These are phyloP conservation scores for Pythium periplocum DNA, from an alignment of 352 stramenopile species.

Conservation along the genomic window DNA sequence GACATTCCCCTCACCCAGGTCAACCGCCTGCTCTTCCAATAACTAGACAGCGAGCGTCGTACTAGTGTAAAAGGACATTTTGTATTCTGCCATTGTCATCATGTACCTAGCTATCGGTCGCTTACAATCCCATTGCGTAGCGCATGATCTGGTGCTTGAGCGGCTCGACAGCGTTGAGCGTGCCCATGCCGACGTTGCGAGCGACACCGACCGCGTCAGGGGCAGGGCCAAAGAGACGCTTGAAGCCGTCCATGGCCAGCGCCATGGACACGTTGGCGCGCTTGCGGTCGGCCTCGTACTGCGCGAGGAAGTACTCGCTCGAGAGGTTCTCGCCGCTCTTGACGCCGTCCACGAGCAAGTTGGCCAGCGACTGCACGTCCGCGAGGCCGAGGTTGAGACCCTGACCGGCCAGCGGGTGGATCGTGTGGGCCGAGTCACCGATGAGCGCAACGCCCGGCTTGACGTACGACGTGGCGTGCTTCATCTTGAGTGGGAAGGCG, in stretches of 20 bases:
- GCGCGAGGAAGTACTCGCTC: constrained; percentile 64
- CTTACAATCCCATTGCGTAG: constrained; percentile 85
- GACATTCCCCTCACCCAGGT: constrained; percentile 76
- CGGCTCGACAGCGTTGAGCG: constrained; percentile 80
- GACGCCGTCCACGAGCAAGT: constrained; percentile 72
- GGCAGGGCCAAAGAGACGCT: constrained; percentile 78
- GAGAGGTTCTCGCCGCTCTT: constrained; percentile 75
- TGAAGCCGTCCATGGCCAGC: constrained; percentile 86
- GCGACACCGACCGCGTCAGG: constrained; percentile 66
- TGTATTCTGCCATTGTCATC: background rate
- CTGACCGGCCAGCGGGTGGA: constrained; percentile 95
- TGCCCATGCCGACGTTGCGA: constrained; percentile 83
- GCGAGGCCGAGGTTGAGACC: constrained; percentile 93
- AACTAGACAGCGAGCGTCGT: no score
- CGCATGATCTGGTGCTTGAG: constrained; percentile 89
- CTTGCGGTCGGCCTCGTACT: constrained; percentile 88
- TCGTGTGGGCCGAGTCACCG: constrained; percentile 94
- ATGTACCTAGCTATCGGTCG: no score
- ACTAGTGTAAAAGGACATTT: constrained; percentile 4
- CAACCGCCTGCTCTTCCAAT: constrained; percentile 53
- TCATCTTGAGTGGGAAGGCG: constrained; percentile 87
- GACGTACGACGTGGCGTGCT: constrained; percentile 85
- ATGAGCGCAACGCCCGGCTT: constrained; percentile 87
- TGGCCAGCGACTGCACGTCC: constrained; percentile 82
- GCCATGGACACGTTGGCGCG: constrained; percentile 79